Evolutionary conservation across 2,329 filamentous ascomycete species (phyloP), one percentile per base, ranked within the genome.

Genomic region (Ilyonectria mors-panacis): DNA sequence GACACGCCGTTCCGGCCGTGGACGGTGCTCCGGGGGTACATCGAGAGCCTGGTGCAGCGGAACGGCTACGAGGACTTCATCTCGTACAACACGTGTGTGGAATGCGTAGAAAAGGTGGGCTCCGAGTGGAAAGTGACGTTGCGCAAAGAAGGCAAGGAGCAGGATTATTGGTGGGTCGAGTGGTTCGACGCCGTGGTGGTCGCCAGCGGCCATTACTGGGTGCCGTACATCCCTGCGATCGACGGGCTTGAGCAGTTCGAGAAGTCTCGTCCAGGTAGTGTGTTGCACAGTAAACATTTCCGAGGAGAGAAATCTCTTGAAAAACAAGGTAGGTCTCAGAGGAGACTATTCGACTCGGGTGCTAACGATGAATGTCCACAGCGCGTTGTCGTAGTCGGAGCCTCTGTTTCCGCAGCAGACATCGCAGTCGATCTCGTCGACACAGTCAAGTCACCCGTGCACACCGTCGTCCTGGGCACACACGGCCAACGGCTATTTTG

Each of bases 1-100:
- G 82, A 88, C 19, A 88, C 88, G 0, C 89, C 89, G 0, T 92
- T 92, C 70, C 81, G 90, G 0, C 87, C 89, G 70, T 90, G 89
- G 79, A 82, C 82, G 4, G 84, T 89, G 4, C 83, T 92, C 6
- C 81, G 84, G 28, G 74, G 81, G 13, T 92, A 90, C 70, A 78
- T 92, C n/a, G 81, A 86, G 53, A 78, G 76, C 2, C 75, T 92
- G 0, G 76, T 91, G 2, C 77, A 83, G 42, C 83, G 86, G 0
- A 85, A 85, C 6, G 86, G 86, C 0, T 89, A 91, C 71, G 79
- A 85, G 42, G 82, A 85, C 33, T 71, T 87, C 0, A 80, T 89
- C 0, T 82, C 80, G 1, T 89, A 88, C 73, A 83, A 85, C 70
- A 92, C 90, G 0, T 89, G 86, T 0, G 89, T 92, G 4, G 90